Evolutionary conservation across 768 basidiomycete species (phyloP), one percentile per base, ranked within the genome.

Genomic region (Mycena chlorophos): DNA sequence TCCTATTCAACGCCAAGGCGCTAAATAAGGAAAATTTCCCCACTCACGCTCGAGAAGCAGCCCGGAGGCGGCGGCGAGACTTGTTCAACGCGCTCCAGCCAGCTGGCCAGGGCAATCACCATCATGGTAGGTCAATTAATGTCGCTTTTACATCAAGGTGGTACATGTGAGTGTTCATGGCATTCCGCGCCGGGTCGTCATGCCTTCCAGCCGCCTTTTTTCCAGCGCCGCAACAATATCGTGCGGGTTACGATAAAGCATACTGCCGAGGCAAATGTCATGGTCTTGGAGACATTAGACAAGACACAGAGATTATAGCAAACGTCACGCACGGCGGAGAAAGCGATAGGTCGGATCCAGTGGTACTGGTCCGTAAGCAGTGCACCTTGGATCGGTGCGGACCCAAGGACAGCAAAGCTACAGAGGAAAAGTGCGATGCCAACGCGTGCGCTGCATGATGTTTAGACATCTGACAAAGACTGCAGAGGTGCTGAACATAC

Each of bases 381-480:
- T 3, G 50, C 26, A 4, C 50, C 50, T 37, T 51, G 50, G 14
- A 51, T 51, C 6, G 50, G 50, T 6, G 50, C 50, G 5, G 50
- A 51, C 2, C 30, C 50, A 20, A 51, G 50, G 20, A 26, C 16
- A n/a, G 20, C 50, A 37, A 51, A 37, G 34, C 34, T 38, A 23
- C 20, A 14, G n/a, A 51, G 34, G 29, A 26, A n/a, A 5, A 51
- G 50, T n/a, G 50, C 50, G 8, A 76, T 62, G 27, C 76, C 75
- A 4, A 71, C 64, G 8, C 75, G 71, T 28, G 71, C 73, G 20
- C 76, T 76, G 51, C 6, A 34, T 19, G n/a, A n/a, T 20, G 25
- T 26, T 26, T 26, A 39, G 34, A 22, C 30, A 16, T 19, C 29
- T 26, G 22, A 19, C 26, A 46, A 48, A 25, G 42, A 31, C 23